A percentile compares a stretch with the other conserved stretches of the same genome.
Evolutionary conservation across 768 basidiomycete species (phyloP).

Genomic region (Leccinum uliginosum): DNA sequence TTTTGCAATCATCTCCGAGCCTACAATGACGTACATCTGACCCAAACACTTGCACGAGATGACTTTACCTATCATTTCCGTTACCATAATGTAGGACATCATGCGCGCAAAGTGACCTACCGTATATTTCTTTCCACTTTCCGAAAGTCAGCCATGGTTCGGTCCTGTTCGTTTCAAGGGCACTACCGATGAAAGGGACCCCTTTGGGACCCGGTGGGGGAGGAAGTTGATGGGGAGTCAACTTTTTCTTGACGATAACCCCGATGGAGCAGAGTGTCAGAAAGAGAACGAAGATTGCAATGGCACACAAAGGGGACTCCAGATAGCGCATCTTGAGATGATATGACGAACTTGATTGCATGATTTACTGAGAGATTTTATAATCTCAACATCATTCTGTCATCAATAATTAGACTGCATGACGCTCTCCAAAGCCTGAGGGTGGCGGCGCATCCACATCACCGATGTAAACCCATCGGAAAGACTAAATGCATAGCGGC

Average conservation of each 20-base stretch:
- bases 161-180: conserved; percentile 20
- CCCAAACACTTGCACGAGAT: conserved; percentile 19
- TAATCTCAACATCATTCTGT: background rate
- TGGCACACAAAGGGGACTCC: background rate
- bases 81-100: background rate
- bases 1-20: conserved; percentile 20
- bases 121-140: conserved; percentile 30
- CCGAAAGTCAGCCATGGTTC: conserved; percentile 31
- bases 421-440: background rate
- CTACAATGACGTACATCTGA: conserved; percentile 22
- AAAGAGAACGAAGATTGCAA: background rate
- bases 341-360: background rate
- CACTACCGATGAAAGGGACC: conserved; percentile 25
- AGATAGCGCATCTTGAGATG: conserved; percentile 5
- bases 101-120: conserved; percentile 14
- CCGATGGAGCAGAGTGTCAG: conserved; percentile 1
- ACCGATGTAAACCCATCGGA: background rate
- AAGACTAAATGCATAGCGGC: background rate
- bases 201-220: conserved; percentile 29
- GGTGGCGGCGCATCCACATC: background rate
- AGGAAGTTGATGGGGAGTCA: conserved; percentile 14
- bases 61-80: conserved; percentile 14
- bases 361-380: conserved; percentile 2
- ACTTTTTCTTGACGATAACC: conserved; percentile 2
- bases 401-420: background rate